phyloP scores from a whole-genome alignment of 441 rosid genomes.

The Euphorbia celastroides region DNA sequence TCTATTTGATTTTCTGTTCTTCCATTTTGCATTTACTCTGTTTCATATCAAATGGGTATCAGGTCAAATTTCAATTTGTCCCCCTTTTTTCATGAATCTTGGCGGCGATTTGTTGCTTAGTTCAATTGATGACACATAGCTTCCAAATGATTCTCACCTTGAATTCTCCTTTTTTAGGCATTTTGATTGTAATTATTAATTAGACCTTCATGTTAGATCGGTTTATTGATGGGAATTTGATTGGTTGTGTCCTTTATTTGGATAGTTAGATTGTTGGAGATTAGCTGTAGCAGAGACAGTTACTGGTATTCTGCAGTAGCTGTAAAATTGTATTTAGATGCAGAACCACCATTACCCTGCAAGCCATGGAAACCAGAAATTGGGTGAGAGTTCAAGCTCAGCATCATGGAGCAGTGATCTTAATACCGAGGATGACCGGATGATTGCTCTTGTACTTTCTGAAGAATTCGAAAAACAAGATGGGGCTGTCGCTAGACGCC shows the following conservation, averaged over 20 bases:
- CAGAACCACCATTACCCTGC: conserved; percentile 6
- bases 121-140: background rate
- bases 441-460: conserved; percentile 76
- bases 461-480: conserved; percentile 72
- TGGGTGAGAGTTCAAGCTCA: conserved; percentile 72
- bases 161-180: background rate
- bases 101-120: background rate
- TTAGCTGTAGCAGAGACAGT: background rate
- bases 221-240: background rate
- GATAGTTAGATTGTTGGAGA: background rate
- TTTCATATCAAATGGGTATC: background rate
- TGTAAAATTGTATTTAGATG: background rate
- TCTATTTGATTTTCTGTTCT: background rate
- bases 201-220: background rate
- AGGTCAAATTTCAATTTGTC: background rate
- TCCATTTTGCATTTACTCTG: background rate
- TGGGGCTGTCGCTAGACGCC: conserved; percentile 75
- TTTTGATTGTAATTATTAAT: background rate
- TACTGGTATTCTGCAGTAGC: background rate
- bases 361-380: conserved; percentile 37
- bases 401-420: conserved; percentile 70
- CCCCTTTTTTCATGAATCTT: background rate
- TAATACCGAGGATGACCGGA: conserved; percentile 70
- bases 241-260: background rate
- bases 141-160: background rate